These are phyloP conservation scores for Aulographum hederae DNA, from an alignment of 2,329 filamentous ascomycete species.

Conservation along the genomic window DNA sequence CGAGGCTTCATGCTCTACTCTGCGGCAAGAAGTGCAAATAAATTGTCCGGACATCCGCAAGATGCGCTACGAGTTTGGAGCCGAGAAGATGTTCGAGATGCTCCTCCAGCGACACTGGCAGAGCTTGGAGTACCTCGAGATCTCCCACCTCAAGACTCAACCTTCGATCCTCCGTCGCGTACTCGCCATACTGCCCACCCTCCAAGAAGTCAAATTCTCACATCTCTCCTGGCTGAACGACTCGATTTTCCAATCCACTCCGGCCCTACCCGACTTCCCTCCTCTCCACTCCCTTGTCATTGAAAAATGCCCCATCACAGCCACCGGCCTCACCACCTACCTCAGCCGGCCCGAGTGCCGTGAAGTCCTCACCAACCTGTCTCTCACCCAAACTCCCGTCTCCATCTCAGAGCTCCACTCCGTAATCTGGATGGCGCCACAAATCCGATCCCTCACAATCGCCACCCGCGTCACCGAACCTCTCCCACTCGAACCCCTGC, in stretches of 20 bases:
- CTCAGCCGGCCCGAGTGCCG: slow-evolving; percentile 43
- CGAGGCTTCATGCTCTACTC: slow-evolving; percentile 52
- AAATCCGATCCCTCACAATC: slow-evolving; percentile 40
- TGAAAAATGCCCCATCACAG: slow-evolving; percentile 54
- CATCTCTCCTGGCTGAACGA: slow-evolving; percentile 56
- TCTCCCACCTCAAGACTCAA: slow-evolving; percentile 51
- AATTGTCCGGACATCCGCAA: slow-evolving; percentile 71
- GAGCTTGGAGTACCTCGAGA: slow-evolving; percentile 53
- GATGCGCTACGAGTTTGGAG: slow-evolving; percentile 68
- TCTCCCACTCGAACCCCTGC: slow-evolving; percentile 37
- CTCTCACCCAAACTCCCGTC: slow-evolving; percentile 55
- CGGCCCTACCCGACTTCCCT: slow-evolving; percentile 54
- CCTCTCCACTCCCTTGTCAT: slow-evolving; percentile 56
- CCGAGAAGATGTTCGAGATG: slow-evolving; percentile 58
- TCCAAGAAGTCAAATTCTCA: slow-evolving; percentile 59
- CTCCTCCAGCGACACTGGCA: slow-evolving; percentile 52
- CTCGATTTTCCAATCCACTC: slow-evolving; percentile 49
- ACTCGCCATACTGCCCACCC: slow-evolving; percentile 43
- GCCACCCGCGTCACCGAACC: slow-evolving; percentile 36
- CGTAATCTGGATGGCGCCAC: slow-evolving; percentile 38
- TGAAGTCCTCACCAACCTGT: slow-evolving; percentile 45
- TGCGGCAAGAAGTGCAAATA: slow-evolving; percentile 70
- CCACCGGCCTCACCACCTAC: slow-evolving; percentile 50
- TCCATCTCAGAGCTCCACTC: slow-evolving; percentile 41
- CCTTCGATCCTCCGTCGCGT: slow-evolving; percentile 52